Evolutionary conservation across 495 filamentous ascomycete species (phyloP).

Genomic region (Neurospora tetraspora): DNA sequence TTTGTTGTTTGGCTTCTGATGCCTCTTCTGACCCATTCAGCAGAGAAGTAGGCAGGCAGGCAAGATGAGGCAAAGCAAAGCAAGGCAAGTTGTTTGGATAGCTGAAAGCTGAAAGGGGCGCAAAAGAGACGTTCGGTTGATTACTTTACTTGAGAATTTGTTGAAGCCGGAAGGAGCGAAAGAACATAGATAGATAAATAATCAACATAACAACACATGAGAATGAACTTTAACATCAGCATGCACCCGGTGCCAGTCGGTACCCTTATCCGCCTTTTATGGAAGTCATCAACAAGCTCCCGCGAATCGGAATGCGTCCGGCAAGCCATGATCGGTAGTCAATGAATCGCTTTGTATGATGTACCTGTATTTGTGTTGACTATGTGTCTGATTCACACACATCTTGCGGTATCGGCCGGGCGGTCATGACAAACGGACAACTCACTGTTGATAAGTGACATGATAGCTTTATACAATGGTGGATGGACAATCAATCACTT

Average conservation of each 20-base stretch:
- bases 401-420: background rate
- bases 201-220: background rate
- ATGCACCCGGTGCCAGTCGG: background rate
- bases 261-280: background rate
- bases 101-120: background rate
- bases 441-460: background rate
- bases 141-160: background rate
- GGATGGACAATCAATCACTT: background rate
- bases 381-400: background rate
- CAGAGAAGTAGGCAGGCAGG: background rate
- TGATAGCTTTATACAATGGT: background rate
- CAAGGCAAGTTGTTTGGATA: background rate
- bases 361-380: background rate
- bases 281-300: background rate
- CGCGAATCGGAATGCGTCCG: background rate
- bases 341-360: background rate
- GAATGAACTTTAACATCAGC: background rate
- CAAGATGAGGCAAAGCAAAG: background rate
- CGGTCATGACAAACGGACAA: background rate
- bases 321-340: background rate
- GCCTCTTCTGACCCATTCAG: background rate
- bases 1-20: background rate
- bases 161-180: background rate
- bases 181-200: background rate
- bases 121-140: background rate